Evolutionary conservation across 257 asterid genomes (phyloP).

Genomic region (Fraxinus americana): DNA sequence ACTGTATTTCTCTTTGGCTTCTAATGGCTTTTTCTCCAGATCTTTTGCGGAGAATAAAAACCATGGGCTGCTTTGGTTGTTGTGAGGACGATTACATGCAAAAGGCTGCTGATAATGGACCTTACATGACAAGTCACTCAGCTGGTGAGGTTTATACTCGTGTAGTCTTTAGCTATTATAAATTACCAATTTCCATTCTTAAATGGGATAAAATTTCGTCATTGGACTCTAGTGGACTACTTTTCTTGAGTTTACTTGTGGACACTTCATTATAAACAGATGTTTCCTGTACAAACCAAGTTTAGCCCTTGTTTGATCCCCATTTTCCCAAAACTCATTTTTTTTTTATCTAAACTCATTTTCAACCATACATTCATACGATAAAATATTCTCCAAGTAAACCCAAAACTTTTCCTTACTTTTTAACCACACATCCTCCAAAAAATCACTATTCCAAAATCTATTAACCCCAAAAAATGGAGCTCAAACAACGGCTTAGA

Average conservation of each 20-base stretch:
- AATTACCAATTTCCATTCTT: not conserved
- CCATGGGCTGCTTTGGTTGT: conserved; percentile 73
- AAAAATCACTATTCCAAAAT: too few species aligned
- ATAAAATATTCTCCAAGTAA: too few species aligned
- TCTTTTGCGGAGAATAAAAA: conserved; percentile 17
- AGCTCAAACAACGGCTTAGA: not conserved
- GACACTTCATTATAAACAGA: not conserved
- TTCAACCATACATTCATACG: too few species aligned
- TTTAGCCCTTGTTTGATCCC: too few species aligned
- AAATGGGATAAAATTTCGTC: not conserved
- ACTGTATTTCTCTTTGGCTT: conserved; percentile 12
- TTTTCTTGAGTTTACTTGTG: not conserved
- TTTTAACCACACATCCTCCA: too few species aligned
- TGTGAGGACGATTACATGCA: conserved; percentile 66
- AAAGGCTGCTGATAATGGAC: conserved; percentile 62
- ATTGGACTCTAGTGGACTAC: not conserved
- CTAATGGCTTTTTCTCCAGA: conserved; percentile 24
- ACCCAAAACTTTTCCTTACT: too few species aligned
- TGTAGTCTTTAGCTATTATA: not conserved
- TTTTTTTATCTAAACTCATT: too few species aligned
- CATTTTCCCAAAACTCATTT: too few species aligned
- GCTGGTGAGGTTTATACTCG: conserved; percentile 45
- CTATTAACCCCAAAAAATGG: too few species aligned
- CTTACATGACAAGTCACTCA: conserved; percentile 45
- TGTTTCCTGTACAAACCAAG: not conserved